Conservation (phyloP, 257 asterid species). For the Solanum dulcamara region DNA sequence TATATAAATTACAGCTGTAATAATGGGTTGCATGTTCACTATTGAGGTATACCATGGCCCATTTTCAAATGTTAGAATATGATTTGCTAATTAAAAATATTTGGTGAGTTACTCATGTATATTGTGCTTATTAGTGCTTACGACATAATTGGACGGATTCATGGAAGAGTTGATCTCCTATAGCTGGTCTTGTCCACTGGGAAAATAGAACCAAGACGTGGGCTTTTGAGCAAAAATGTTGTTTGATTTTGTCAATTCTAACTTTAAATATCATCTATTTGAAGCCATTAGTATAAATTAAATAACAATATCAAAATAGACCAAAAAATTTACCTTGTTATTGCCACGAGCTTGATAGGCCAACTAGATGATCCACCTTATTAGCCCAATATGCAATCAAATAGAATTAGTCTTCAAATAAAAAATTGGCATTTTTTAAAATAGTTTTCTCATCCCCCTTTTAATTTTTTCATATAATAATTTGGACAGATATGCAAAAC, state of each 20-base stretch:
- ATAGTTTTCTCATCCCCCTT: neutral
- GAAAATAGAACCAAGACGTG: neutral
- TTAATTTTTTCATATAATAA: neutral
- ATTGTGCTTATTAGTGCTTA: neutral
- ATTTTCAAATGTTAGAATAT: neutral
- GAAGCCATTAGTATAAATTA: neutral
- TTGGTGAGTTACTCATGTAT: neutral
- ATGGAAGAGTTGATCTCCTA: neutral
- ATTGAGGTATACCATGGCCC: neutral
- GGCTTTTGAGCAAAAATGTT: neutral
- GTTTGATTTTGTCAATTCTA: neutral
- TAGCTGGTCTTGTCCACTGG: neutral
- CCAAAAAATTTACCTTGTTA: neutral
- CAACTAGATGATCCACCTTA: neutral
- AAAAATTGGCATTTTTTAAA: fast-evolving
- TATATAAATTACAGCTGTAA: no score
- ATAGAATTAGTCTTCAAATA: neutral
- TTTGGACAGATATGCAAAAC: neutral
- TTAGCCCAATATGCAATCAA: neutral
- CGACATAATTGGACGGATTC: neutral
- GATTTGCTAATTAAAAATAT: neutral
- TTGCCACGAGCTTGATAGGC: neutral
- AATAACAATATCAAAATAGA: neutral
- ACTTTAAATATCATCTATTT: neutral
- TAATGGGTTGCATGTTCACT: neutral